Percentiles rank a stretch among this genome's conserved stretches.
Evolutionary conservation across 176 grass and related monocot species (phyloP).

Genomic region (Zoysia japonica): DNA sequence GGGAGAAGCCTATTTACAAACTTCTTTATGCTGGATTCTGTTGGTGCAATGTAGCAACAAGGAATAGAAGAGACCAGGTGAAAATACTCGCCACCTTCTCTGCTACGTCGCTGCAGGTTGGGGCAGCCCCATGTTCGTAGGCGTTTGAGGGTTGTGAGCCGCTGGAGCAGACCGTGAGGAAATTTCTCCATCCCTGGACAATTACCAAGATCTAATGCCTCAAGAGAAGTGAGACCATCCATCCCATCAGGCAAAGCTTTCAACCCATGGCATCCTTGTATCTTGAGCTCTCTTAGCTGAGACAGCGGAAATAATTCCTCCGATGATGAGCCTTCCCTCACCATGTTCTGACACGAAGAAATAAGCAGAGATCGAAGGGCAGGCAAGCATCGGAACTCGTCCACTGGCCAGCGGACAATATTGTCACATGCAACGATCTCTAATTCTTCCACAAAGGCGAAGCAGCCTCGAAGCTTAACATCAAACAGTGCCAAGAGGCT

Average conservation of each 20-base stretch:
- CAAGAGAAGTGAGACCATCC: constrained; percentile 11
- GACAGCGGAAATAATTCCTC: no score
- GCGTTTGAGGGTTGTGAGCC: not conserved
- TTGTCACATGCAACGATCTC: fast-evolving
- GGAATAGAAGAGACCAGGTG: not conserved
- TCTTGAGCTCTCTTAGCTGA: not conserved
- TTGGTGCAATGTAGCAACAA: not conserved
- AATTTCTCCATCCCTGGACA: constrained; percentile 29
- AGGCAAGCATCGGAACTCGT: constrained; percentile 15
- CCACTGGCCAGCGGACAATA: constrained; percentile 19
- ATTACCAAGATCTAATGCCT: not conserved
- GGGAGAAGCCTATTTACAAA: not conserved
- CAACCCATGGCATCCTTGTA: not conserved
- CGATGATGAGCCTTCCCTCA: not conserved
- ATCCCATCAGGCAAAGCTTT: not conserved
- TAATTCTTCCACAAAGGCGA: constrained; percentile 3
- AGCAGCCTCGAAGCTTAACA: not conserved
- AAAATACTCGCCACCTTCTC: constrained; percentile 26
- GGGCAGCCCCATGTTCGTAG: not conserved
- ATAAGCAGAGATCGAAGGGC: not conserved
- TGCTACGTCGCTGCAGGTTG: not conserved
- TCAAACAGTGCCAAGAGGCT: not conserved
- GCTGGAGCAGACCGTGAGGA: not conserved
- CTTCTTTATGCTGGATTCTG: not conserved
- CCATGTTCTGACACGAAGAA: fast-evolving